These are phyloP conservation scores for Candida glucosophila DNA, from an alignment of 1,139 yeast genomes.

Conservation along the genomic window DNA sequence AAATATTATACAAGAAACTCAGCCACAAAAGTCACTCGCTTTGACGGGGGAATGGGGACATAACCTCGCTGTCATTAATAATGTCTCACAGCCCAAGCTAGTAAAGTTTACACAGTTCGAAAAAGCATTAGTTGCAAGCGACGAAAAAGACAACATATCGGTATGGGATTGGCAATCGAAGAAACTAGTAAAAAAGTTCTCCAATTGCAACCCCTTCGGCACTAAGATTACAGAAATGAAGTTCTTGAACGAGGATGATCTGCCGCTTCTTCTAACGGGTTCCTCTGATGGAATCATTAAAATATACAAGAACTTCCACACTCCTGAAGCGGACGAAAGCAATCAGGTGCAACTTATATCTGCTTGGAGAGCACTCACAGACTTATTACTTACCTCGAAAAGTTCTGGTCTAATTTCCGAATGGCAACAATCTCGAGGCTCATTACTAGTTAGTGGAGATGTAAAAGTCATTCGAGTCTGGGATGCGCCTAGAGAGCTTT, in stretches of 20 bases:
- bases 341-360: slow-evolving; percentile 54
- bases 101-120: slow-evolving; percentile 87
- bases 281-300: slow-evolving; percentile 91
- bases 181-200: slow-evolving; percentile 54
- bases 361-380: slow-evolving; percentile 92
- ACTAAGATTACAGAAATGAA: slow-evolving; percentile 83
- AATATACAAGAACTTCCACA: slow-evolving; percentile 71
- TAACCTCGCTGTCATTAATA: slow-evolving; percentile 53
- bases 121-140: slow-evolving; percentile 70
- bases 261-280: slow-evolving; percentile 77
- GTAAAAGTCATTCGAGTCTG: slow-evolving; percentile 84
- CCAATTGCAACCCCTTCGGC: slow-evolving; percentile 81
- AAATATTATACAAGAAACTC: slow-evolving; percentile 77
- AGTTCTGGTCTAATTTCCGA: slow-evolving; percentile 82
- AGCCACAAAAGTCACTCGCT: slow-evolving; percentile 79
- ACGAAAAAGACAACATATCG: slow-evolving; percentile 74
- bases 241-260: slow-evolving; percentile 85
- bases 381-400: slow-evolving; percentile 69
- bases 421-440: slow-evolving; percentile 96
- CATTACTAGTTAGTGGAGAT: slow-evolving; percentile 89
- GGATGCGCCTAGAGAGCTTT: slow-evolving; percentile 94
- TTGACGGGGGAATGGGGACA: slow-evolving; percentile 81
- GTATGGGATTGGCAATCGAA: slow-evolving; percentile 84
- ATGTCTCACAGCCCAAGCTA: slow-evolving; percentile 70
- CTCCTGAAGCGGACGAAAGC: slow-evolving; percentile 21